phyloP scores from a whole-genome alignment of 225 moss, liverwort and hornwort species.

The Antitrichia curtipendula region DNA sequence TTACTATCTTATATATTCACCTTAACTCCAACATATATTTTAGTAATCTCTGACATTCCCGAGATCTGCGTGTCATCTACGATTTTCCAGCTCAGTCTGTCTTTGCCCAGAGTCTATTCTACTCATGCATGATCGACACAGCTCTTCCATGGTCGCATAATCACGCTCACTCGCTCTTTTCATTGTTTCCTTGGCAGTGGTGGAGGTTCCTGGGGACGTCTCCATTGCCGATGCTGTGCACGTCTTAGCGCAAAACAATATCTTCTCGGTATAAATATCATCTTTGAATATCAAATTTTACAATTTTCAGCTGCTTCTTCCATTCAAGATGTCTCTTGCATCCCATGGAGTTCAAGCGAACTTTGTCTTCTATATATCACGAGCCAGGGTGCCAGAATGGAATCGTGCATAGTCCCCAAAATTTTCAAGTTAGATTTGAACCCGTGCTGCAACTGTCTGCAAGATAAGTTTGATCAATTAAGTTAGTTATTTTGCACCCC shows the following conservation, averaged over 20 bases:
- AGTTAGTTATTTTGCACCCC: background rate
- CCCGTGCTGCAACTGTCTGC: background rate
- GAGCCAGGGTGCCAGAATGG: background rate
- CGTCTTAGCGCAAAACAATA: slow-evolving; percentile 54
- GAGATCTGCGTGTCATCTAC: background rate
- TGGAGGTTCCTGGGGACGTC: slow-evolving; percentile 64
- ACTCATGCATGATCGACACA: background rate
- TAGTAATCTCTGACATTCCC: background rate
- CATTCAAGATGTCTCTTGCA: background rate
- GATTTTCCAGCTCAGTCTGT: background rate
- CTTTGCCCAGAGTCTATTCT: background rate
- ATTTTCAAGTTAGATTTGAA: background rate
- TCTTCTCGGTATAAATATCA: slow-evolving; percentile 24
- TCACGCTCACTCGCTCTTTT: background rate
- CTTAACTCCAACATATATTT: background rate
- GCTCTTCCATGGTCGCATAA: background rate
- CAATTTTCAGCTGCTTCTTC: background rate
- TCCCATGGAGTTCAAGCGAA: background rate
- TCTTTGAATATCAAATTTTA: background rate
- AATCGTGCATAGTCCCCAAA: background rate
- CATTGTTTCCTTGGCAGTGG: slow-evolving; percentile 27
- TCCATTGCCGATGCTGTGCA: slow-evolving; percentile 62
- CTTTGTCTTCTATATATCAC: background rate
- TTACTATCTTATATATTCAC: no score
- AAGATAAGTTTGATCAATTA: background rate